Evolutionary conservation across 768 basidiomycete species (phyloP).

Genomic region (Kwoniella heveanensis): DNA sequence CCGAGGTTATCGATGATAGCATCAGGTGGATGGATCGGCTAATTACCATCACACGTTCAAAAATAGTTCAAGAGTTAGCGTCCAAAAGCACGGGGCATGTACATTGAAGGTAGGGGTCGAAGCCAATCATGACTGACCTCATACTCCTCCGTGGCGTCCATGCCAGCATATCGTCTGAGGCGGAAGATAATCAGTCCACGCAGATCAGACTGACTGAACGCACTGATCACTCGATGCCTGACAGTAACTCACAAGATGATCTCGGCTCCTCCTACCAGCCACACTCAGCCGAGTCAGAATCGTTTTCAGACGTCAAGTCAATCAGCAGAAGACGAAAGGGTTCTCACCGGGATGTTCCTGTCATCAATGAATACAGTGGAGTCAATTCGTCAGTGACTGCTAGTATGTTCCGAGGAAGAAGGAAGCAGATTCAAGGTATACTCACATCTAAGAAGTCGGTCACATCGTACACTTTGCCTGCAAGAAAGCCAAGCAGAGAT

Average conservation of each 20-base stretch:
- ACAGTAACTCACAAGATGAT: slow-evolving; percentile 64
- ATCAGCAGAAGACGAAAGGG: background rate
- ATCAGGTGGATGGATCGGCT: slow-evolving; percentile 82
- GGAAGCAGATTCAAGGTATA: too few species aligned
- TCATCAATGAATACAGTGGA: too few species aligned
- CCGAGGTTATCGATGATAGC: slow-evolving; percentile 63
- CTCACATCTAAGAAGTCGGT: slow-evolving; percentile 55
- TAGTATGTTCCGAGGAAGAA: too few species aligned
- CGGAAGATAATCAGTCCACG: too few species aligned
- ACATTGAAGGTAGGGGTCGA: too few species aligned
- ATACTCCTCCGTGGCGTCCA: slow-evolving; percentile 70
- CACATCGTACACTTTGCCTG: slow-evolving; percentile 55
- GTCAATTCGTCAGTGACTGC: too few species aligned
- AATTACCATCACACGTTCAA: slow-evolving; percentile 64
- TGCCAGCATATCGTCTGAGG: slow-evolving; percentile 69
- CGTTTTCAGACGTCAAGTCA: background rate
- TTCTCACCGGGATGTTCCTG: slow-evolving; percentile 53
- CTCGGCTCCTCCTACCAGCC: slow-evolving; percentile 65
- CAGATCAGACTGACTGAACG: too few species aligned
- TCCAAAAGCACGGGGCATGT: too few species aligned
- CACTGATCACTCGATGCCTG: background rate
- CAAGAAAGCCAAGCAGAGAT: background rate
- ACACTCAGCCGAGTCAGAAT: too few species aligned
- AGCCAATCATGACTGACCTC: slow-evolving; percentile 38
- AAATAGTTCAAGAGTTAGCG: too few species aligned